These are phyloP conservation scores for Myxozyma neotropica DNA, from an alignment of 805 yeast species.

Conservation along the genomic window DNA sequence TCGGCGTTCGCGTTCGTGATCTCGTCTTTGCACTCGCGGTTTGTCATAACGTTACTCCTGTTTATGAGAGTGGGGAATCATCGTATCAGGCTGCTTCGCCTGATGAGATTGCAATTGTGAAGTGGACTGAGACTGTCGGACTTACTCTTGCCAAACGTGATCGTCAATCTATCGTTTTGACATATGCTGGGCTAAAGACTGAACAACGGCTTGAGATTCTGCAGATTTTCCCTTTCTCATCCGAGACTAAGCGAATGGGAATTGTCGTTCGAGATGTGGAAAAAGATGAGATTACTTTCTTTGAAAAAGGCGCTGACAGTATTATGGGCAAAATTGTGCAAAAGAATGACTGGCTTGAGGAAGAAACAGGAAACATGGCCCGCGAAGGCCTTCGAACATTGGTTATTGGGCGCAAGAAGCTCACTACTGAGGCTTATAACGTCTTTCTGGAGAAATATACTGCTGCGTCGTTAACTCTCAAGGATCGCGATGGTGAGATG, in stretches of 20 bases:
- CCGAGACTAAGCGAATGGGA: constrained; percentile 97
- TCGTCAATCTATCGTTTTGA: constrained; percentile 67
- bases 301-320: constrained; percentile 94
- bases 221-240: constrained; percentile 89
- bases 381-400: constrained; percentile 95
- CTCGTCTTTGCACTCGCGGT: constrained; percentile 79
- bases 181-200: constrained; percentile 61
- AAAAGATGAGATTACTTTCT: constrained; percentile 76
- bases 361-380: constrained; percentile 97
- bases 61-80: constrained; percentile 71
- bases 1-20: constrained; percentile 76
- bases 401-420: constrained; percentile 84
- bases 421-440: constrained; percentile 57
- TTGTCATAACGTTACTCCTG: constrained; percentile 98
- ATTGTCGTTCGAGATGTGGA: constrained; percentile 67
- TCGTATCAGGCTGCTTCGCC: constrained; percentile 98
- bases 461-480: constrained; percentile 77
- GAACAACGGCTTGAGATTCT: constrained; percentile 49
- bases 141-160: constrained; percentile 79
- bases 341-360: constrained; percentile 93
- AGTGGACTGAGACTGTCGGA: constrained; percentile 86
- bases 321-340: constrained; percentile 86
- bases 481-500: constrained; percentile 75
- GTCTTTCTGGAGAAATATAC: constrained; percentile 66
- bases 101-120: constrained; percentile 96